A percentile compares a stretch with the other conserved stretches of the same genome.
Conservation (phyloP, 2,329 filamentous ascomycete genomes). For the Arthroderma sp. region DNA sequence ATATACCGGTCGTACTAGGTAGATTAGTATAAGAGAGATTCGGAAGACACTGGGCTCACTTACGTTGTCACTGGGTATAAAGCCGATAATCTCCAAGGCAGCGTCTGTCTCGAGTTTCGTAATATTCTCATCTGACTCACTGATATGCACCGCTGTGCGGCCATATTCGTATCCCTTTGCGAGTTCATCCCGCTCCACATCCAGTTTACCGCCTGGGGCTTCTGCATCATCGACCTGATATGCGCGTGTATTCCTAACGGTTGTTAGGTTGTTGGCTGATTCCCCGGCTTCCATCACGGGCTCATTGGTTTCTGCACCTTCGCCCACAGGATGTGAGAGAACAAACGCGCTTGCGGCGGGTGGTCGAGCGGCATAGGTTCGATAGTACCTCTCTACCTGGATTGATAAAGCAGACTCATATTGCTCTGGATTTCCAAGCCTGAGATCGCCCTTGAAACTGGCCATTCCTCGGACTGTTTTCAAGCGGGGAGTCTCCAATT, state of each 20-base stretch:
- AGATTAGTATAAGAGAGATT: conserved; percentile 3
- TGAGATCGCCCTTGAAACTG: conserved; percentile 66
- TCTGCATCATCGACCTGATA: conserved; percentile 69
- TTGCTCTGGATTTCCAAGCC: conserved; percentile 60
- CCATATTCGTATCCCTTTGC: conserved; percentile 95
- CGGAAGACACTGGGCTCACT: conserved; percentile 9
- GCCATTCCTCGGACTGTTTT: conserved; percentile 65
- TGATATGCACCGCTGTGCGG: conserved; percentile 79
- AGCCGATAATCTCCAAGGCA: conserved; percentile 71
- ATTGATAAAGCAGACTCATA: conserved; percentile 68
- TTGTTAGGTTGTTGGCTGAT: conserved; percentile 42
- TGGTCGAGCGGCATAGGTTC: conserved; percentile 63
- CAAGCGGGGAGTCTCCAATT: conserved; percentile 61
- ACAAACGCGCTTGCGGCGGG: conserved; percentile 69
- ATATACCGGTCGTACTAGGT: conserved; percentile 67
- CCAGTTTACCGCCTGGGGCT: conserved; percentile 63
- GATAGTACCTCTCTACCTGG: conserved; percentile 80
- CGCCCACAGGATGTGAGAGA: conserved; percentile 29
- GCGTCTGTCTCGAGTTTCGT: conserved; percentile 72
- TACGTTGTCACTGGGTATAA: conserved; percentile 61
- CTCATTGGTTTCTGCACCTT: conserved; percentile 30
- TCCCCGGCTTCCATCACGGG: conserved; percentile 25
- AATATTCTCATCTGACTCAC: conserved; percentile 70
- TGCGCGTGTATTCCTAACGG: conserved; percentile 61
- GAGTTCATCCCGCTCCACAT: conserved; percentile 68